Base-by-base conservation (phyloP, 345 rosid genomes). In the Eucalyptus polyanthemos region DNA sequence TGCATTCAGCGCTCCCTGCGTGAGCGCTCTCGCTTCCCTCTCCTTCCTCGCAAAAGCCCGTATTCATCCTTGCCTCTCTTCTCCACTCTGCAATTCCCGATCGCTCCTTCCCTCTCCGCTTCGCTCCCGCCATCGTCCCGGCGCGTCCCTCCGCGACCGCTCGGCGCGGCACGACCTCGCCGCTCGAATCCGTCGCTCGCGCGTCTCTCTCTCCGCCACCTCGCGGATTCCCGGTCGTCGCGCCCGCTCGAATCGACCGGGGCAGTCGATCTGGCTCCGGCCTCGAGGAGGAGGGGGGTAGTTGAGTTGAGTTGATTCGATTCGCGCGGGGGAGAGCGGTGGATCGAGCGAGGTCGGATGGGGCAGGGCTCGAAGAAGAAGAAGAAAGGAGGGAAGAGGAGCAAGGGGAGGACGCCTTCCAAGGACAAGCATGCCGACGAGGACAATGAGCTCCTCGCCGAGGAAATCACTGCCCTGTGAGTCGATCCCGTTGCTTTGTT, bases 381-480 rank as follows among this genome's bases (percentile, higher is more conserved):
- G 92, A 97, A 95, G 85, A 97, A 96, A 60, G 87, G 95, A 45
- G 94, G 92, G 65, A 93, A 94, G 91, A 92, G 98, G 92, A 92
- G 90, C 88, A 96, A 96, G 89, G 96, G 97, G 90, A 91, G 95
- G 90, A 92, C 94, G 90, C 94, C 93, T 31, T 65, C 92, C n/a
- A 97, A 95, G 86, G 99, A 97, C 89, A 94, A 95, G 88, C 90
- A 92, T 80, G 94, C 95, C 83, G 94, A 90, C 31, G 96, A 92
- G 42, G 96, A 95, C 40, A 95, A 94, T 58, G 99, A 97, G 90
- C 98, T 96, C 91, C 98, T 97, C 34, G 88, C 97, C 22, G 99
- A 97, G 85, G 99, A 97, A 90, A 96, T 97, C 93, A 97, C 99
- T 86, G 99, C 98, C 93, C 93, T 97, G 99, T 97, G 94, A 93